These are phyloP conservation scores for Lithohypha guttulata DNA, from an alignment of 2,329 filamentous ascomycete genomes.

Conservation along the genomic window DNA sequence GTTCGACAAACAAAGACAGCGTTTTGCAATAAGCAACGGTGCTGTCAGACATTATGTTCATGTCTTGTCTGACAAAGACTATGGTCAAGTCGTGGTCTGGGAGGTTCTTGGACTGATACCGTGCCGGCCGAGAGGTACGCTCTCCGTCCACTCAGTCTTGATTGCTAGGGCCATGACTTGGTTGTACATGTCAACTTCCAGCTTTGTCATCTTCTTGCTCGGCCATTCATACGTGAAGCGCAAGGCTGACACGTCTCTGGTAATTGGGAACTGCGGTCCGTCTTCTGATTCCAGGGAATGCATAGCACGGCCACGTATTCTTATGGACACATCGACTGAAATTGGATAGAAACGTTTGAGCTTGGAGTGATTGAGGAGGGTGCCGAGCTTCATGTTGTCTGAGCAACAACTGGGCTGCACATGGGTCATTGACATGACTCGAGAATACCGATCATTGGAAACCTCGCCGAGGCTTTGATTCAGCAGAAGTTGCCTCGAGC, in stretches of 20 bases:
- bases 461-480: conserved; percentile 1
- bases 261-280: not conserved
- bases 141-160: conserved; percentile 8
- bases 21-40: too few species aligned
- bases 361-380: not conserved
- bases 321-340: not conserved
- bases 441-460: not conserved
- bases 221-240: conserved; percentile 7
- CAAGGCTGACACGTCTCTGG: not conserved
- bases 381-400: not conserved
- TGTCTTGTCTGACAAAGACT: not conserved
- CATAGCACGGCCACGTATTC: not conserved
- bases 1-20: too few species aligned
- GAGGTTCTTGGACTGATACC: not conserved
- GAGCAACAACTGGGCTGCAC: not conserved
- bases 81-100: not conserved
- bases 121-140: not conserved
- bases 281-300: not conserved
- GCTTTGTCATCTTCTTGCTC: not conserved
- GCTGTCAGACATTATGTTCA: too few species aligned
- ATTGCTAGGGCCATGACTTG: conserved; percentile 6
- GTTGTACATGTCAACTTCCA: conserved; percentile 7
- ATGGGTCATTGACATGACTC: not conserved
- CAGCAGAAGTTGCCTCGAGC: not conserved
- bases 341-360: conserved; percentile 1